Conservation (phyloP, 2,329 filamentous ascomycete species). For the Sordariomycetes sp. region DNA sequence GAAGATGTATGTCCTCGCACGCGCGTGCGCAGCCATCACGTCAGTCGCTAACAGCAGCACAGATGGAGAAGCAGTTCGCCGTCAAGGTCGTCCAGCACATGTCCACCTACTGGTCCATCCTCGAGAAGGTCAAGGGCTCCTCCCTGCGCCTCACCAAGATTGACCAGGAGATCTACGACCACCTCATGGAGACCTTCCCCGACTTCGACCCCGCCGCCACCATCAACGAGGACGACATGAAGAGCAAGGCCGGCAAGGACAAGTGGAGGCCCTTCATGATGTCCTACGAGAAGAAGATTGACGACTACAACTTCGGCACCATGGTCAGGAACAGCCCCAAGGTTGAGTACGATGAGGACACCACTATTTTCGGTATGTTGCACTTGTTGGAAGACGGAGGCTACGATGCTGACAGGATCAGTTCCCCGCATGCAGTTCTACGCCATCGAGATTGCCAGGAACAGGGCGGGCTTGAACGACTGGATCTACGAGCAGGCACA, state of each 20-base stretch:
- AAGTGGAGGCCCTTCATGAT: conserved; percentile 92
- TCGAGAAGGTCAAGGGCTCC: conserved; percentile 86
- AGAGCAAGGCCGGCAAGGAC: conserved; percentile 93
- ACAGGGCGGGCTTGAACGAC: conserved; percentile 83
- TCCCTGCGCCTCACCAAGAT: conserved; percentile 82
- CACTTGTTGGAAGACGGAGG: too few relatives aligned
- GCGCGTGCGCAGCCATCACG: neutral
- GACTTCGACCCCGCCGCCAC: conserved; percentile 78
- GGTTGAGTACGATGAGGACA: conserved; percentile 77
- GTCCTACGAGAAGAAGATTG: conserved; percentile 86
- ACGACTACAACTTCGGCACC: conserved; percentile 97
- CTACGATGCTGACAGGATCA: too few relatives aligned
- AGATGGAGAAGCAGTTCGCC: conserved; percentile 99
- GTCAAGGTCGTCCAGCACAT: conserved; percentile 97
- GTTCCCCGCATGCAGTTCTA: conserved; percentile 50
- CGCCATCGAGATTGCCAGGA: conserved; percentile 48
- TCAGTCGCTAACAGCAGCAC: conserved; percentile 4
- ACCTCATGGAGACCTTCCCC: conserved; percentile 81
- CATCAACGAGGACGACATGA: conserved; percentile 90
- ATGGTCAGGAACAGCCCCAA: conserved; percentile 75
- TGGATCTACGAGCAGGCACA: conserved; percentile 89
- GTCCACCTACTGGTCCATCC: conserved; percentile 92
- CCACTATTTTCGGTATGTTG: conserved; percentile 77
- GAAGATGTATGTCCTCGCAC: conserved; percentile 39
- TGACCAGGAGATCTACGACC: conserved; percentile 89